Evolutionary conservation across 768 basidiomycete species (phyloP).

Genomic region (Podaxis pistillaris): DNA sequence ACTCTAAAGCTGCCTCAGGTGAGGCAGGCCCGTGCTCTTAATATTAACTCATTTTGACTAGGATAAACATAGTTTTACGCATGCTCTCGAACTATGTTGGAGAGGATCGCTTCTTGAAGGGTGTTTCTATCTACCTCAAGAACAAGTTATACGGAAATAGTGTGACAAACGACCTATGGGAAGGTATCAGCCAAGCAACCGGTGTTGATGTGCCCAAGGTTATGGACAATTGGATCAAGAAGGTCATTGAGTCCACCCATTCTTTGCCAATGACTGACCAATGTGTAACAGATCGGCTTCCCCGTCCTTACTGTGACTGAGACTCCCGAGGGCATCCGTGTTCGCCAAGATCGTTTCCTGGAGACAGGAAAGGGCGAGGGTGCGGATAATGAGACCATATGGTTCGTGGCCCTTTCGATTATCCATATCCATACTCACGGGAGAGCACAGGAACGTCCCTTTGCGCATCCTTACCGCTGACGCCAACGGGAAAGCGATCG

Average conservation of each 20-base stretch:
- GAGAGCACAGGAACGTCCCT: constrained; percentile 67
- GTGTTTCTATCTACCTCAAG: constrained; percentile 91
- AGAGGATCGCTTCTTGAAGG: constrained; percentile 82
- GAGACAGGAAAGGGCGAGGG: constrained; percentile 77
- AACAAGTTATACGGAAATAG: constrained; percentile 83
- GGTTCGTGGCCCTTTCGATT: constrained; percentile 40
- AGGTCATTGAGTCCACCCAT: constrained; percentile 39
- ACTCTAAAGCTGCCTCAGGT: constrained; percentile 83
- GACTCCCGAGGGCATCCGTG: constrained; percentile 61
- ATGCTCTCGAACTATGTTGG: constrained; percentile 91
- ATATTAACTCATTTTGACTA: neutral
- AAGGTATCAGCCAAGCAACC: constrained; percentile 76
- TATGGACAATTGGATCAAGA: constrained; percentile 91
- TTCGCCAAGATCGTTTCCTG: constrained; percentile 91
- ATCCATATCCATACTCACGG: constrained; percentile 1
- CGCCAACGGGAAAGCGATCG: constrained; percentile 48
- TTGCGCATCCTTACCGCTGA: constrained; percentile 68
- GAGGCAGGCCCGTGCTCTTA: constrained; percentile 13
- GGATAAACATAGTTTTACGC: constrained; percentile 62
- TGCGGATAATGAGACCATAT: constrained; percentile 85
- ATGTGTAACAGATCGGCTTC: constrained; percentile 57
- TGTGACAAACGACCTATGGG: constrained; percentile 84
- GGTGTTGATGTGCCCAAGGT: constrained; percentile 71
- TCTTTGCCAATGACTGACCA: neutral
- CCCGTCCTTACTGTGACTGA: constrained; percentile 89